Evolutionary conservation across 768 basidiomycete genomes (phyloP).

Genomic region (Trametes punicea): DNA sequence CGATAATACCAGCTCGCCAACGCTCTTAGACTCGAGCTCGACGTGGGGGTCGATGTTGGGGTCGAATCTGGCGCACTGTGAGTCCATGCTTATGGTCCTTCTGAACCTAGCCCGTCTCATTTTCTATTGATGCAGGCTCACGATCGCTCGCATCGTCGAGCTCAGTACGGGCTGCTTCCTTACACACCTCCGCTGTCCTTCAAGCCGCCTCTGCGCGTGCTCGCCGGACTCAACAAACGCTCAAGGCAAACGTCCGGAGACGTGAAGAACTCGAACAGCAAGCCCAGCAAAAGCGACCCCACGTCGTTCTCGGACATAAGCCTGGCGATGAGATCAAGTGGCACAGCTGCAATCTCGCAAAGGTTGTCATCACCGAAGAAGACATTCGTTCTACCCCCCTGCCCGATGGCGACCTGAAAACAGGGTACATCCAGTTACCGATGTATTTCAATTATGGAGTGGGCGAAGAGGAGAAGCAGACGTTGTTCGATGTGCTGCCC

Average conservation of each 20-base stretch:
- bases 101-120: background rate
- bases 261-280: slow-evolving; percentile 40
- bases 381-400: slow-evolving; percentile 23
- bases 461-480: slow-evolving; percentile 49
- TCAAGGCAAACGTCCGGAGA: slow-evolving; percentile 44
- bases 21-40: slow-evolving; percentile 11
- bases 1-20: slow-evolving; percentile 2
- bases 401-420: slow-evolving; percentile 6
- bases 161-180: slow-evolving; percentile 28
- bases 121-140: slow-evolving; percentile 27
- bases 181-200: slow-evolving; percentile 49
- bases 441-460: slow-evolving; percentile 62
- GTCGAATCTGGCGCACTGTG: slow-evolving; percentile 27
- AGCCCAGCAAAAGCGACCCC: slow-evolving; percentile 44
- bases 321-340: slow-evolving; percentile 66
- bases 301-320: slow-evolving; percentile 73
- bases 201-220: slow-evolving; percentile 31
- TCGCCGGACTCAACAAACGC: slow-evolving; percentile 36
- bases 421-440: slow-evolving; percentile 48
- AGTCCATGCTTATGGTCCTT: slow-evolving; percentile 2
- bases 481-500: slow-evolving; percentile 71
- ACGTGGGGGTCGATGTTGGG: slow-evolving; percentile 23
- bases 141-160: slow-evolving; percentile 42
- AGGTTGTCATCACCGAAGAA: slow-evolving; percentile 54
- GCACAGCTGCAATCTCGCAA: slow-evolving; percentile 62